phyloP scores from a whole-genome alignment of 331 rosid genomes.

The Quercus phellos region DNA sequence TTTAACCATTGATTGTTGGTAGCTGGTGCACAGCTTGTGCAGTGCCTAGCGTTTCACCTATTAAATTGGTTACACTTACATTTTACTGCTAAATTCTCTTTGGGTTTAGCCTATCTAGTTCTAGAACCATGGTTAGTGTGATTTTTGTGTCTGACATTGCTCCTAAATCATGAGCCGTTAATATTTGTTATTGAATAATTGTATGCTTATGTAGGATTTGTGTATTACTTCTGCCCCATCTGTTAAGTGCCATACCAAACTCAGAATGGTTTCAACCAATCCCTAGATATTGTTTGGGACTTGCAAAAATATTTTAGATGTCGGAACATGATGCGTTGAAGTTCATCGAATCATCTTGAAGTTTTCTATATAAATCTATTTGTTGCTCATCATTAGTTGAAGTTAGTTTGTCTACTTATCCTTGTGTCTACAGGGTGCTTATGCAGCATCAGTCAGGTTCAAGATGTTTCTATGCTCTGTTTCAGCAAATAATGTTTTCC shows the following conservation, averaged over 20 bases:
- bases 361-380: not conserved
- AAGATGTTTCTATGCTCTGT: not conserved
- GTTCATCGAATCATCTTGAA: not conserved
- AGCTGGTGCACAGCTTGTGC: not conserved
- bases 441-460: not conserved
- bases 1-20: not conserved
- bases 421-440: not conserved
- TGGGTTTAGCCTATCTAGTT: not conserved
- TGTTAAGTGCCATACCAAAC: not conserved
- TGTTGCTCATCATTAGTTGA: not conserved
- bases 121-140: not conserved
- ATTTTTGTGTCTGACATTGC: not conserved
- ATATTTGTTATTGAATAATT: not conserved
- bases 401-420: not conserved
- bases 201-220: not conserved
- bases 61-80: not conserved
- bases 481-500: not conserved
- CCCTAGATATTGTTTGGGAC: not conserved
- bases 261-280: not conserved
- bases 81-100: not conserved
- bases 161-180: not conserved
- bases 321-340: not conserved
- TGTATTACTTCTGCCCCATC: not conserved
- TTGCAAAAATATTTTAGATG: not conserved
- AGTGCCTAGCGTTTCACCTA: not conserved